Evolutionary conservation across 2,329 filamentous ascomycete genomes (phyloP).

Genomic region (Colletotrichum higginsianum): DNA sequence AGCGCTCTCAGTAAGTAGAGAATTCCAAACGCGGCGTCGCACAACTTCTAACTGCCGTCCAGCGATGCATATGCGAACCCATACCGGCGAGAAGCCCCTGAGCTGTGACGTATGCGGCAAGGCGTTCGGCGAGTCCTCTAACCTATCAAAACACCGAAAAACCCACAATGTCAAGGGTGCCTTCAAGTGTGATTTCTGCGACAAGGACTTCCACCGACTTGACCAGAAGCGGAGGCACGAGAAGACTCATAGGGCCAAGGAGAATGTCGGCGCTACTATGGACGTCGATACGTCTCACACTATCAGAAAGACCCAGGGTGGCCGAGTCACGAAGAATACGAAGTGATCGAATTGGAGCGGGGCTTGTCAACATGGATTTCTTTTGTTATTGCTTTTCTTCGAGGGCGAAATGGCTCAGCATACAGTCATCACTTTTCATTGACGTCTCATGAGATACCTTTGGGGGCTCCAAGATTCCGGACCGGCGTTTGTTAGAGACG

Average conservation of each 20-base stretch:
- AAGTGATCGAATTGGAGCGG: constrained; percentile 3
- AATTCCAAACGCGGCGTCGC: constrained; percentile 7
- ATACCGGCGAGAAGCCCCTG: constrained; percentile 76
- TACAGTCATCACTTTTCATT: neutral
- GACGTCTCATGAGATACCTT: constrained; percentile 22
- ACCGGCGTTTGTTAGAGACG: constrained; percentile 25
- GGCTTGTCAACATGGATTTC: neutral
- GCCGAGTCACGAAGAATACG: constrained; percentile 17
- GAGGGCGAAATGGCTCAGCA: neutral
- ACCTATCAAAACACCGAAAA: constrained; percentile 76
- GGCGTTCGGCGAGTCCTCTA: constrained; percentile 75
- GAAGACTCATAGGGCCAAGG: constrained; percentile 50
- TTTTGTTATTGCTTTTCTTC: neutral
- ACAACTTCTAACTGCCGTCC: constrained; percentile 17
- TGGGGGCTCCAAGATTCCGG: constrained; percentile 2
- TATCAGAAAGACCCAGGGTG: constrained; percentile 8
- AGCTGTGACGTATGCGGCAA: constrained; percentile 72
- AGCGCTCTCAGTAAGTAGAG: constrained; percentile 72
- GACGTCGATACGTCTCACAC: constrained; percentile 4
- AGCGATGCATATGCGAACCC: constrained; percentile 78
- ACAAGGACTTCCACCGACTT: constrained; percentile 70
- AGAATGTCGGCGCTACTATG: constrained; percentile 45
- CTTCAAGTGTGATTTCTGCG: constrained; percentile 68
- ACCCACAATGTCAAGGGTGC: constrained; percentile 70
- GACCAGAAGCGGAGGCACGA: constrained; percentile 73